phyloP scores from a whole-genome alignment of 2,329 filamentous ascomycete species.

The Phaeosphaeriaceae sp. region DNA sequence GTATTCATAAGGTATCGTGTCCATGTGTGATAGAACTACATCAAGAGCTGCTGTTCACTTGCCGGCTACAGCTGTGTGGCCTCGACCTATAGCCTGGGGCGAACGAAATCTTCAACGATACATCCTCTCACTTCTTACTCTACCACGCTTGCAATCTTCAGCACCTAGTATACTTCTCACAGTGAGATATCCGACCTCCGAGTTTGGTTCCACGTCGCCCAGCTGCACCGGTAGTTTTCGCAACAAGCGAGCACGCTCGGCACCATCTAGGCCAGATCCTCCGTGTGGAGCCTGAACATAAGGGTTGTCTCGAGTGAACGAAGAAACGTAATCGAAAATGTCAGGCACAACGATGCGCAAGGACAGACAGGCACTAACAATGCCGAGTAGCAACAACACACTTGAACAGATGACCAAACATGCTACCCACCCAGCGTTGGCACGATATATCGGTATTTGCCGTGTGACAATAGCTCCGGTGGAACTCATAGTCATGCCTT shows the following conservation, averaged over 20 bases:
- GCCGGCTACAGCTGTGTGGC: too few species aligned
- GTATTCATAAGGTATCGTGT: too few species aligned
- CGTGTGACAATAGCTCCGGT: conserved; percentile 2
- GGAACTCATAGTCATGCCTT: conserved; percentile 1
- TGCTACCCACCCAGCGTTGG: conserved; percentile 4
- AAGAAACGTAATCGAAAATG: conserved; percentile 11
- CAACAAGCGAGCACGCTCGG: conserved; percentile 8
- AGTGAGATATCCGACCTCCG: conserved; percentile 2
- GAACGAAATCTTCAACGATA: neutral
- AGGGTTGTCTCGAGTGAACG: conserved; percentile 12
- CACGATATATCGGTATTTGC: conserved; percentile 5
- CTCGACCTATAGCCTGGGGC: too few species aligned
- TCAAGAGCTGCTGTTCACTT: too few species aligned
- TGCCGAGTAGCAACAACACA: conserved; percentile 3
- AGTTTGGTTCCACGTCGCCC: conserved; percentile 2
- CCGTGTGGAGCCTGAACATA: conserved; percentile 8
- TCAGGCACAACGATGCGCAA: conserved; percentile 5
- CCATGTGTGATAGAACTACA: too few species aligned
- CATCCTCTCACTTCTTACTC: neutral
- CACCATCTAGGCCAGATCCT: conserved; percentile 5
- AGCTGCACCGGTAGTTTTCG: conserved; percentile 6
- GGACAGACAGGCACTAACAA: conserved; percentile 4
- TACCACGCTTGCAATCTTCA: neutral
- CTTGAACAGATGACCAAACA: conserved; percentile 7
- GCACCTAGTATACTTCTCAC: neutral